A percentile compares a stretch with the other conserved stretches of the same genome.
Conservation (phyloP, 208 protist species). For the Sergeia podlipaevii region DNA sequence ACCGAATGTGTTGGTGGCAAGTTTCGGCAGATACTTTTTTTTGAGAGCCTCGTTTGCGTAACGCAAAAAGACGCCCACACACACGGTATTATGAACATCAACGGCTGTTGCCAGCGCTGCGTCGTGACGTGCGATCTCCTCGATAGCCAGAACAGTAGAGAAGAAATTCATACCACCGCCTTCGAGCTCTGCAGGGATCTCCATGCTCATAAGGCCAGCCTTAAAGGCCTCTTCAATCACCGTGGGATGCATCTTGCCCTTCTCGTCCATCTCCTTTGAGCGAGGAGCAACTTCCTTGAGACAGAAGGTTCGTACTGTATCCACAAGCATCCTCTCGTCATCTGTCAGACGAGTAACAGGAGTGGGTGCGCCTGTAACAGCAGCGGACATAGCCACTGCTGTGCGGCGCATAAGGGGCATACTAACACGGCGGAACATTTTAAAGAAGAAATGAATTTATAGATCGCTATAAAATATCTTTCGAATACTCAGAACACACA, state of each 20-base stretch:
- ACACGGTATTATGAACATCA: conserved; percentile 92
- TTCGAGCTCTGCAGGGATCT: conserved; percentile 53
- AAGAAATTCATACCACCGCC: conserved; percentile 78
- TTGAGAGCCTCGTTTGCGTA: conserved; percentile 77
- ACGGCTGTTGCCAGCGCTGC: conserved; percentile 81
- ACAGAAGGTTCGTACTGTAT: conserved; percentile 68
- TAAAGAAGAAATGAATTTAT: too few species aligned
- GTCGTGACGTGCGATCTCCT: conserved; percentile 87
- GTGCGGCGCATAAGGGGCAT: conserved; percentile 35
- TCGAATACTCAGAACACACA: too few species aligned
- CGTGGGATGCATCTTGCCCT: conserved; percentile 48
- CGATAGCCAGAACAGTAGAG: conserved; percentile 76
- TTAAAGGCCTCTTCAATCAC: conserved; percentile 74
- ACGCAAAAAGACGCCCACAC: conserved; percentile 85
- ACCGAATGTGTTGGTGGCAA: conserved; percentile 79
- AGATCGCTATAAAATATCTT: too few species aligned
- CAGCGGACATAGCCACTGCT: conserved; percentile 11
- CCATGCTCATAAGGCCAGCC: conserved; percentile 85
- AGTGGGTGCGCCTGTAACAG: conserved; percentile 4
- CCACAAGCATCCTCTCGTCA: conserved; percentile 69
- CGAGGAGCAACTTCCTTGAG: conserved; percentile 55
- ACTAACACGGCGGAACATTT: conserved; percentile 35
- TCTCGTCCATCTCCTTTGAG: conserved; percentile 78
- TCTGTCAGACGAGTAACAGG: conserved; percentile 46
- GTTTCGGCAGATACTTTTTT: conserved; percentile 84